These are phyloP conservation scores for Iris pallida DNA, from an alignment of 116 monocot species.

Conservation along the genomic window DNA sequence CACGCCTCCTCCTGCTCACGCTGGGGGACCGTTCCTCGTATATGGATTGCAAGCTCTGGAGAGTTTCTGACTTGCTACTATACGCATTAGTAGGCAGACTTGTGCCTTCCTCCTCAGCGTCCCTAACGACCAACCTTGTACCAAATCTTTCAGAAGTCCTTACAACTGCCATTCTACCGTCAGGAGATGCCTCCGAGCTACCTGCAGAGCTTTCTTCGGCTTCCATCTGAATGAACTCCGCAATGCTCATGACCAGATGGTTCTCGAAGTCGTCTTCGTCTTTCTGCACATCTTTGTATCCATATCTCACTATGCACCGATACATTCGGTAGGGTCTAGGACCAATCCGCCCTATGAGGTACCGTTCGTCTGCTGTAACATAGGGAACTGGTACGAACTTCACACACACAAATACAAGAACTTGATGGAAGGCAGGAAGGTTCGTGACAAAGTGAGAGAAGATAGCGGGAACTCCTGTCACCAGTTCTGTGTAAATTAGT, in stretches of 20 bases:
- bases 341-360: slow-evolving; percentile 42
- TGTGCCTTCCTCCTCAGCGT: slow-evolving; percentile 10
- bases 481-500: slow-evolving; percentile 53
- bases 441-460: slow-evolving; percentile 72
- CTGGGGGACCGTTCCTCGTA: slow-evolving; percentile 41
- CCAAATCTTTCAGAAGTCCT: slow-evolving; percentile 26
- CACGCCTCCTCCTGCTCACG: slow-evolving; percentile 18
- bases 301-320: slow-evolving; percentile 43
- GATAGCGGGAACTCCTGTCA: slow-evolving; percentile 55
- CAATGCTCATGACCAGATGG: slow-evolving; percentile 38
- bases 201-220: slow-evolving; percentile 32
- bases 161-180: slow-evolving; percentile 45
- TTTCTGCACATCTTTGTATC: slow-evolving; percentile 40
- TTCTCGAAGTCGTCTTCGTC: slow-evolving; percentile 42
- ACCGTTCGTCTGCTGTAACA: slow-evolving; percentile 31
- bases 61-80: slow-evolving; percentile 48
- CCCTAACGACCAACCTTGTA: slow-evolving; percentile 28
- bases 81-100: background rate
- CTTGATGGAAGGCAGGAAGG: slow-evolving; percentile 61
- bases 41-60: slow-evolving; percentile 32
- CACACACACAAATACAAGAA: slow-evolving; percentile 49
- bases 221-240: slow-evolving; percentile 52
- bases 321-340: slow-evolving; percentile 39
- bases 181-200: slow-evolving; percentile 28
- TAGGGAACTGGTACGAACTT: slow-evolving; percentile 42